Evolutionary conservation across 1,139 yeast genomes (phyloP), one percentile per base, ranked within the genome.

Genomic region (Pichia sp.): DNA sequence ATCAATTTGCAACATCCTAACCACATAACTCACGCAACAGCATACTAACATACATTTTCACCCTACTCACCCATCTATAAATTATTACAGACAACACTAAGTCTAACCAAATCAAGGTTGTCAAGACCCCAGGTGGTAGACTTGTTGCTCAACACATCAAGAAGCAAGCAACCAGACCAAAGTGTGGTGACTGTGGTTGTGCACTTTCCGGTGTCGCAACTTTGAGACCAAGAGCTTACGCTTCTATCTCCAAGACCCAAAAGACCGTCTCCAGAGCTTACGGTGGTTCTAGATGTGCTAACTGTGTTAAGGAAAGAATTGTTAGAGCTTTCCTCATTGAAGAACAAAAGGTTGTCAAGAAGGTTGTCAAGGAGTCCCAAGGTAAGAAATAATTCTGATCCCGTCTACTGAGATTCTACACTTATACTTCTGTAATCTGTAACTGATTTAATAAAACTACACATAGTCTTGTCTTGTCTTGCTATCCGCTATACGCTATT

Each of bases 101-200:
- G 72, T 88, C 97, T 60, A 91, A 91, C 95, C 84, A 82, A 79
- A 88, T 88, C 77, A 87, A 85, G 91, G 93, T 88, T 72, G 94
- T 88, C 62, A 91, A 87, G 84, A 91, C 98, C 73, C 97, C 98
- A 70, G 98, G 98, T 77, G 96, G 96, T 66, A 82, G 80, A 71
- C 80, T 91, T 69, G 82, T 87, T 66, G 94, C 94, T 69, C 96
- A 86, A 71, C 97, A 91, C 76, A 74, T 85, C 67, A 87, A 87
- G 83, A 91, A 91, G 81, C 66, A 66, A 60, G 96, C 94, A 63
- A 69, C 95, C 64, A 81, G 93, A 73, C 94, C 93, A 70, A 88
- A 87, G 75, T 91, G 98, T 76, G 97, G 96, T 78, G 97, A 87
- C 80, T 84, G 95, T 72, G 96, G 96, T 69, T 63, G 64, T 54